phyloP scores from a whole-genome alignment of 192 early-diverging fungal genomes.

The Entomortierella chlamydospora region DNA sequence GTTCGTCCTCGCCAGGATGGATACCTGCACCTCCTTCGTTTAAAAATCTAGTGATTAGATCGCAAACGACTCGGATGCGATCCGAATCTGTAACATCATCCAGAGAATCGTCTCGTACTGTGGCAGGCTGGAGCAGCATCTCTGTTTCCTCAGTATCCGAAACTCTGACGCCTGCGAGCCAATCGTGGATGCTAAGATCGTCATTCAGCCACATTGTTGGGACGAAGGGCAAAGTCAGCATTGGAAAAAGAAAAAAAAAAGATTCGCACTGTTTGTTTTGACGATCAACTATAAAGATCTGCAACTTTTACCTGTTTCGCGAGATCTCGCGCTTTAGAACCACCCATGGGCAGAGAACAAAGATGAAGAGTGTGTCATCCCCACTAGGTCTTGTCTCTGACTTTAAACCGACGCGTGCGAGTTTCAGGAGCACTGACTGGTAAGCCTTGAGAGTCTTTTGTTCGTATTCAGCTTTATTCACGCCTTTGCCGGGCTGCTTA shows the following conservation, averaged over 20 bases:
- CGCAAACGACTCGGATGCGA: conserved; percentile 70
- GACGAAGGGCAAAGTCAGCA: too few relatives aligned
- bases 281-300: too few relatives aligned
- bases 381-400: conserved; percentile 70
- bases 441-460: conserved; percentile 59
- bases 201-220: background rate
- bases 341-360: conserved; percentile 72
- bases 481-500: conserved; percentile 25
- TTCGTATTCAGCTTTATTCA: conserved; percentile 34
- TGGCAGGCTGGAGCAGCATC: conserved; percentile 19
- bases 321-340: conserved; percentile 62
- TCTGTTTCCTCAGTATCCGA: conserved; percentile 46
- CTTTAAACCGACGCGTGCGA: conserved; percentile 69
- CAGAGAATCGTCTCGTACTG: conserved; percentile 32
- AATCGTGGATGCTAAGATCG: conserved; percentile 73
- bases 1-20: conserved; percentile 59
- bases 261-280: too few relatives aligned
- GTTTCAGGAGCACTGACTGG: conserved; percentile 62
- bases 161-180: conserved; percentile 72
- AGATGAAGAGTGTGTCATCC: conserved; percentile 68
- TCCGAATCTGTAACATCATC: conserved; percentile 60
- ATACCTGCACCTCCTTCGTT: conserved; percentile 75
- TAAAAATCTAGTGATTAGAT: conserved; percentile 67
- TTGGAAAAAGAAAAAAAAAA: conserved; percentile 1
- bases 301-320: conserved; percentile 54